Evolutionary conservation across 495 filamentous ascomycete genomes (phyloP), one percentile per base, ranked within the genome.

Genomic region (Penicillium paradoxum): DNA sequence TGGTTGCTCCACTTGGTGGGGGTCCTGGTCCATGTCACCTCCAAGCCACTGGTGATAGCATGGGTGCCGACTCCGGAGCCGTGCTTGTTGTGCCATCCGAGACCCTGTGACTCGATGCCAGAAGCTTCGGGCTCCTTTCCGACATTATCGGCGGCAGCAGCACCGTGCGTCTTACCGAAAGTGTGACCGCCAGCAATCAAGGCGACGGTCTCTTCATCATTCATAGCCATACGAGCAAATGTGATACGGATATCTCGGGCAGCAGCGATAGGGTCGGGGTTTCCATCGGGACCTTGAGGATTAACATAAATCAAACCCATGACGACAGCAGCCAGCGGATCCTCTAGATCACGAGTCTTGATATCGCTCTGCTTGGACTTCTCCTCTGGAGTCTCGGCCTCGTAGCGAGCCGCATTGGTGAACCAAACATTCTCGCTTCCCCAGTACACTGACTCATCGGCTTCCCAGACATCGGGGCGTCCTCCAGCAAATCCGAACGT

Each of bases 261-360:
- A 0, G 85, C 76, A n/a, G 82, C 81, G 33, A 84, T 64, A 27
- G 84, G 81, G 64, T 89, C 85, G 24, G 83, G 83, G 15, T 73
- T 76, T 58, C 79, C 82, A 59, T 89, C 79, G n/a, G 85, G 85
- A 11, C 85, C 85, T 65, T 89, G 83, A 7, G 85, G 85, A 69
- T 89, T 89, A 44, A 88, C 84, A 63, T 88, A 89, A 71, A 89
- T 87, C 62, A 89, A 67, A 54, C 85, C 85, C 84, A 87, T 88
- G 64, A 85, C 79, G 27, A 79, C 73, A 27, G 84, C 83, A 19
- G 75, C 85, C 15, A 89, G 67, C 1, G 85, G 84, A 55, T 73
- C 61, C 67, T 87, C 82, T 6, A 83, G 75, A 17, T 87, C 74
- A 51, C 83, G 82, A 27, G 68, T 70, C 66, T 82, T 76, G 57